These are phyloP conservation scores for Orbilia brochopaga DNA, from an alignment of 2,329 filamentous ascomycete genomes.

Conservation along the genomic window DNA sequence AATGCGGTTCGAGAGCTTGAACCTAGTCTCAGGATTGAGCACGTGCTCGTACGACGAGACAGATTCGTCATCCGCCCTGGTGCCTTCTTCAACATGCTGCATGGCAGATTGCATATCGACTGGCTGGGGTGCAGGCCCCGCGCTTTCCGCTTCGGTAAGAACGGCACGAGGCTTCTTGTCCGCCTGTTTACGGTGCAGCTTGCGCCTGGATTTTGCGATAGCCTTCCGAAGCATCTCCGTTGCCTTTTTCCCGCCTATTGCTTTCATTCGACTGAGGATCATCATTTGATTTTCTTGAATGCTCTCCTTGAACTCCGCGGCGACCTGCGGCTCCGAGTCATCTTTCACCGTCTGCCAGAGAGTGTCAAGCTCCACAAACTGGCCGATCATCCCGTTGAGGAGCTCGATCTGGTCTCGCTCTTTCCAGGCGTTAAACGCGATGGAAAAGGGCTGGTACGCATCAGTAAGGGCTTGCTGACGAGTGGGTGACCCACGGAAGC, in stretches of 20 bases:
- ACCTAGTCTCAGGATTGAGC: slow-evolving; percentile 32
- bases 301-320: slow-evolving; percentile 77
- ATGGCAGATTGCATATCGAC: slow-evolving; percentile 60
- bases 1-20: slow-evolving; percentile 65
- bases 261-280: slow-evolving; percentile 79
- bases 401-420: slow-evolving; percentile 77
- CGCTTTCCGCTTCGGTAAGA: slow-evolving; percentile 59
- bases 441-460: slow-evolving; percentile 74
- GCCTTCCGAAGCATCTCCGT: slow-evolving; percentile 76
- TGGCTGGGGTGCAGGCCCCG: slow-evolving; percentile 58
- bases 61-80: slow-evolving; percentile 45
- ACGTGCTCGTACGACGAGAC: slow-evolving; percentile 48
- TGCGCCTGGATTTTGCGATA: slow-evolving; percentile 72
- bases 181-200: slow-evolving; percentile 63
- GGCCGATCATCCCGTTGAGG: slow-evolving; percentile 82
- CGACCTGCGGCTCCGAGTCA: slow-evolving; percentile 73
- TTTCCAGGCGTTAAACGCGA: slow-evolving; percentile 83
- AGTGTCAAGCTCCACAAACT: slow-evolving; percentile 81
- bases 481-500: slow-evolving; percentile 60
- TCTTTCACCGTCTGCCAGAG: slow-evolving; percentile 85
- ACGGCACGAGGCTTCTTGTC: slow-evolving; percentile 74
- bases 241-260: slow-evolving; percentile 74
- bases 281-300: slow-evolving; percentile 82
- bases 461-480: slow-evolving; percentile 70
- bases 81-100: slow-evolving; percentile 57